phyloP scores from a whole-genome alignment of 495 filamentous ascomycete genomes.

The Elaphomyces granulatus region DNA sequence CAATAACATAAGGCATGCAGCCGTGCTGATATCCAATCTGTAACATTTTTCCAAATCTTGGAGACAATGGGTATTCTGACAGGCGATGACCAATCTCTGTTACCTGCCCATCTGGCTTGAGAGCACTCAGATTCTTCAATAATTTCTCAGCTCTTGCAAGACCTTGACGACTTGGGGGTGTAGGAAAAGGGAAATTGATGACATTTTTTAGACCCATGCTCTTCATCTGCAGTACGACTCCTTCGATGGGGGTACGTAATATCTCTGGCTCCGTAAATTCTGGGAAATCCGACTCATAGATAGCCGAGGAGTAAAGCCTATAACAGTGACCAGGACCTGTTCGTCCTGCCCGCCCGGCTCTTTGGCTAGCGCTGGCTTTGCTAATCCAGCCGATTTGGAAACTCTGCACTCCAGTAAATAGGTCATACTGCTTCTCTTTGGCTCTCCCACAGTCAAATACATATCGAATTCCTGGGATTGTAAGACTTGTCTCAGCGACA shows the following conservation, averaged over 20 bases:
- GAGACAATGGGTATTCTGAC: slow-evolving; percentile 76
- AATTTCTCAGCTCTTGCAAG: slow-evolving; percentile 79
- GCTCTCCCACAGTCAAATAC: slow-evolving; percentile 89
- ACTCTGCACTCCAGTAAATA: slow-evolving; percentile 76
- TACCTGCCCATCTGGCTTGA: slow-evolving; percentile 53
- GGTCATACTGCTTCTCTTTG: slow-evolving; percentile 82
- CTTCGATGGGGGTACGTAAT: slow-evolving; percentile 80
- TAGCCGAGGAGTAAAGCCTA: slow-evolving; percentile 79
- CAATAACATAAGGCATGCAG: slow-evolving; percentile 75
- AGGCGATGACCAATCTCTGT: slow-evolving; percentile 66
- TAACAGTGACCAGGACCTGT: slow-evolving; percentile 96
- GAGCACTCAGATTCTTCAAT: slow-evolving; percentile 55
- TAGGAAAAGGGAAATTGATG: slow-evolving; percentile 95
- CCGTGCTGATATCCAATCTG: slow-evolving; percentile 71
- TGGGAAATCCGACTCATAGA: slow-evolving; percentile 82
- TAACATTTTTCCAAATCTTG: slow-evolving; percentile 82
- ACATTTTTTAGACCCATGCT: slow-evolving; percentile 86
- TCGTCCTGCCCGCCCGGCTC: slow-evolving; percentile 87
- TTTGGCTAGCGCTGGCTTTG: slow-evolving; percentile 88
- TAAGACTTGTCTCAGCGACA: slow-evolving; percentile 91
- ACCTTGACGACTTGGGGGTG: slow-evolving; percentile 66
- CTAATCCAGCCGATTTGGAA: slow-evolving; percentile 95
- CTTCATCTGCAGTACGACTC: slow-evolving; percentile 87
- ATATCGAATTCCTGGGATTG: slow-evolving; percentile 89
- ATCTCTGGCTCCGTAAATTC: slow-evolving; percentile 84